Base-by-base conservation (phyloP, 768 basidiomycete species). In the Russula compacta region DNA sequence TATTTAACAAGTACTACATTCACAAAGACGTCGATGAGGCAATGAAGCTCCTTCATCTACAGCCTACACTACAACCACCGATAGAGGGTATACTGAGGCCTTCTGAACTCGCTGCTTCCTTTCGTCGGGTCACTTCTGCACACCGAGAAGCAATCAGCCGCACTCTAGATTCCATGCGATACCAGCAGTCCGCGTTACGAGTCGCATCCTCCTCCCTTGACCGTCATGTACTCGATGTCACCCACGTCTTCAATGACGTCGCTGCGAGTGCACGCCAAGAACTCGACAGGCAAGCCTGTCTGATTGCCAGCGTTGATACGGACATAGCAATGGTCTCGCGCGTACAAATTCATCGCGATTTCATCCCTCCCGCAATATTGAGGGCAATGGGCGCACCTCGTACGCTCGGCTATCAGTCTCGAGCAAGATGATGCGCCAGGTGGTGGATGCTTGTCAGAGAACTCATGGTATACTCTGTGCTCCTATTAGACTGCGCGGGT, bases 1-100 rank as follows among this genome's bases (percentile, higher is more conserved):
- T 92, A 5, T 93, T 89, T 74, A 92, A 92, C 73, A 90, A 89
- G 68, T 76, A 81, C 67, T 88, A 87, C 67, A 78, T 92, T 39
- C 87, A 89, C 64, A 76, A 83, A 47, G 83, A 86, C 53, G 57
- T 87, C 35, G 81, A 85, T 2, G 80, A 86, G 46, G 84, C 88
- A 24, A 71, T 91, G 15, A 76, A 72, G n/a, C 78, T 82, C 44
- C 78, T 92, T n/a, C 78, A 73, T 15, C 75, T 83, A 17, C 79
- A 84, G 46, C 76, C 87, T 2, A 77, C 78, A 15, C 67, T 88
- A 21, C 86, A 89, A 64, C 83, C 85, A n/a, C 78, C 81, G 17
- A 80, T 88, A 63, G 86, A 89, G 73, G 86, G 89, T 87, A 59
- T 56, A 9, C 81, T 87, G 67, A 81, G 83, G 32, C 82, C 83